Conservation (phyloP, 306 rosid species). For the Quercus robur region DNA sequence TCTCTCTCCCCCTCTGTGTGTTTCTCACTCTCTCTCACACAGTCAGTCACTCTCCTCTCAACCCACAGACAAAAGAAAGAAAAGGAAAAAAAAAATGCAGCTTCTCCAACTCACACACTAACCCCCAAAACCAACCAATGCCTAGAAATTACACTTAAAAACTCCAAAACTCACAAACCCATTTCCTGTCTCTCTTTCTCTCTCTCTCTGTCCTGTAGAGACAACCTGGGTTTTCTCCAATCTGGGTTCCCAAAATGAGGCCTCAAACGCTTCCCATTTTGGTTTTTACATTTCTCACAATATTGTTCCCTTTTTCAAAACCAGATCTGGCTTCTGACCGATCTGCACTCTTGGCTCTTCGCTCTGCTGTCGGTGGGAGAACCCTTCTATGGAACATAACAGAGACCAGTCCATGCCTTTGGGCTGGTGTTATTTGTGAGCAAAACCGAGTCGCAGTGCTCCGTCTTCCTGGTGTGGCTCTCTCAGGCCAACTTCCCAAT, state of each 20-base stretch:
- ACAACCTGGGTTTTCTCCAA: neutral
- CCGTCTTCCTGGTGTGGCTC: conserved; percentile 55
- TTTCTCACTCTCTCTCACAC: neutral
- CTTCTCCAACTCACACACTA: neutral
- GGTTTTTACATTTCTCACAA: conserved; percentile 1
- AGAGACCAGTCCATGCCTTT: conserved; percentile 32
- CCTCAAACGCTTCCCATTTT: conserved; percentile 1
- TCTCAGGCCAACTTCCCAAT: conserved; percentile 46
- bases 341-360: conserved; percentile 45
- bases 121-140: neutral
- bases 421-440: conserved; percentile 52
- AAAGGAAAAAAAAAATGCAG: neutral
- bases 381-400: conserved; percentile 54
- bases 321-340: conserved; percentile 45
- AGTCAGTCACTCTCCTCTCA: neutral
- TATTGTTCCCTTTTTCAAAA: neutral
- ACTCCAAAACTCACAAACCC: neutral
- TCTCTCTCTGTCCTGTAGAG: neutral
- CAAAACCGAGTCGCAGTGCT: conserved; percentile 32
- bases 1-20: neutral
- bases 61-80: neutral
- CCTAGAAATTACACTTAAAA: neutral
- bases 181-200: neutral
- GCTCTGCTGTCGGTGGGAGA: conserved; percentile 46
- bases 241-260: conserved; percentile 11